Evolutionary conservation across 108 stramenopile genomes (phyloP), one percentile per base, ranked within the genome.

Genomic region (Cylindrotheca fusiformis): DNA sequence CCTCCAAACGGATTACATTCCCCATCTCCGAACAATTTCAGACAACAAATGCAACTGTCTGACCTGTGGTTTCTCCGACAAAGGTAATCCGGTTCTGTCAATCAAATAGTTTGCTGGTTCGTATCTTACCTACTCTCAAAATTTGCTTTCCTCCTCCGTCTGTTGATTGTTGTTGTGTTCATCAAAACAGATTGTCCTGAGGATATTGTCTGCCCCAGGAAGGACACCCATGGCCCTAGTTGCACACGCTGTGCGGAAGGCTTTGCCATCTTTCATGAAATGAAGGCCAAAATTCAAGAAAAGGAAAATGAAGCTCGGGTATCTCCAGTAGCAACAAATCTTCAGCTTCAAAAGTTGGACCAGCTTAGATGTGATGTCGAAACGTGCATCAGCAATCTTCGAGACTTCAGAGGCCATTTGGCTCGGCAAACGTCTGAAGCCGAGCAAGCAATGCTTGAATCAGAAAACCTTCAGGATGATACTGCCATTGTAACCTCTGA

Each of bases 401-500:
- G 14, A 41, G 36, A 41, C 10, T 41, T 10, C 36, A 41, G 36
- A 41, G 36, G 36, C 36, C 36, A 41, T 41, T 14, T 41, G 6
- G 36, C 36, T 6, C 36, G 36, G 10, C 36, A 41, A 6, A 41
- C 36, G 36, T 41, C 36, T 10, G 36, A 41, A 41, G 36, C 6
- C 6, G 36, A 51, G 22, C 22, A 51, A 58, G 26, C 31, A 6
- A 14, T 24, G 26, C 6, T 6, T 19, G 56, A 58, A 24, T 44
- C 30, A 27, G 24, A 58, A 6, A 29, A 44, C 26, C 25, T 58
- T 6, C 12, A 32, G 19, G 56, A 58, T 28, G 56, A 58, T 44
- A n/a, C 20, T 19, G 20, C 24, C 33, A 58, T 58, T 27, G 19
- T 58, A 18, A 58, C 56, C 6, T 58, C 12, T 27, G 26, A 58